Conservation (phyloP, 2,329 filamentous ascomycete species). For the Claviceps capensis region DNA sequence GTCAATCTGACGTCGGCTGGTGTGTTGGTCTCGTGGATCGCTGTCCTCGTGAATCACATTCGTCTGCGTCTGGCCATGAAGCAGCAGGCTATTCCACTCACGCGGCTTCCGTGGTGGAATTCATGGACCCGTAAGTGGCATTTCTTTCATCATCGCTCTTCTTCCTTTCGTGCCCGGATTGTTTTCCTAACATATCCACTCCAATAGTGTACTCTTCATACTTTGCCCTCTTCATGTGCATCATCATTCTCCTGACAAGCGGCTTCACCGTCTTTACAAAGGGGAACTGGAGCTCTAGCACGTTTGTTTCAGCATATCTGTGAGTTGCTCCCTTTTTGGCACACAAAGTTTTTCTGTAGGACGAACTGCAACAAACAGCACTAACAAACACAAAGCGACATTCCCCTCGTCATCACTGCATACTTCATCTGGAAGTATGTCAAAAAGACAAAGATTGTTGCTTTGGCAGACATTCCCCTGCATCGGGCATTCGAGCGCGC, state of each 20-base stretch:
- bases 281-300: constrained; percentile 42
- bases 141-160: neutral
- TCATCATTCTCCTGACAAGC: constrained; percentile 54
- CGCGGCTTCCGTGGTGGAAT: constrained; percentile 47
- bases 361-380: too few relatives aligned
- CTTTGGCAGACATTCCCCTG: constrained; percentile 37
- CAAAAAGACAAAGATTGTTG: constrained; percentile 44
- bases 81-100: constrained; percentile 36
- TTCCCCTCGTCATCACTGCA: constrained; percentile 41
- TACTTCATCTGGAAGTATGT: constrained; percentile 52
- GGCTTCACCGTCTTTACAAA: constrained; percentile 51
- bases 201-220: constrained; percentile 44
- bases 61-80: constrained; percentile 40
- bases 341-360: too few relatives aligned
- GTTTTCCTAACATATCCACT: constrained; percentile 1
- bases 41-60: constrained; percentile 46
- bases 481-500: constrained; percentile 36
- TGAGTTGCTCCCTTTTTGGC: constrained; percentile 21
- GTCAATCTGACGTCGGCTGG: constrained; percentile 47
- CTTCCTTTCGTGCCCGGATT: neutral
- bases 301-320: constrained; percentile 50
- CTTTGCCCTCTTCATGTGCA: constrained; percentile 42
- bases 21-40: constrained; percentile 49
- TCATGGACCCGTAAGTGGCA: constrained; percentile 41
- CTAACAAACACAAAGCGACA: constrained; percentile 29